These are phyloP conservation scores for Vigna hirtella DNA, from an alignment of 306 rosid genomes.

Conservation along the genomic window DNA sequence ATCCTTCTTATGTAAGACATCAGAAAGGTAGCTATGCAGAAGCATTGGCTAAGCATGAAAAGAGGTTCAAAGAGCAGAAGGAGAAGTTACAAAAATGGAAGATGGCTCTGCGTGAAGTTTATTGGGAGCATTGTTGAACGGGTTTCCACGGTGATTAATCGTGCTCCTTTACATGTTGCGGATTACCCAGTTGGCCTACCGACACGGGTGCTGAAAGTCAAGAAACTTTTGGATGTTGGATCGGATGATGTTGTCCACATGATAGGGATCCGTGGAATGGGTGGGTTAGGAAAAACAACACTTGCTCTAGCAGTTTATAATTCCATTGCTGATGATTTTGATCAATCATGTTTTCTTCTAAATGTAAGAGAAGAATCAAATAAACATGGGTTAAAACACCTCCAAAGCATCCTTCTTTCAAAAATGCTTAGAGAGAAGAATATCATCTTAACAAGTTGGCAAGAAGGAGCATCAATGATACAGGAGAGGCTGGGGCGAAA, in stretches of 20 bases:
- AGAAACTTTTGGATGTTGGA: neutral
- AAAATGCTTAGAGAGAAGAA: neutral
- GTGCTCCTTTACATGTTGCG: too few relatives aligned
- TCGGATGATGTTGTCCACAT: neutral
- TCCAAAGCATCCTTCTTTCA: too few relatives aligned
- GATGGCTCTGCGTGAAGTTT: neutral
- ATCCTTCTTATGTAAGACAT: too few relatives aligned
- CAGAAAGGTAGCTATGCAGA: neutral
- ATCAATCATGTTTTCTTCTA: too few relatives aligned
- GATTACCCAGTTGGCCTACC: too few relatives aligned
- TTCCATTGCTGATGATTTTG: neutral
- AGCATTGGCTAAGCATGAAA: neutral
- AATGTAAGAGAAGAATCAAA: too few relatives aligned
- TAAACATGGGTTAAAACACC: too few relatives aligned
- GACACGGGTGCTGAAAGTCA: neutral
- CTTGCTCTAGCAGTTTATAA: neutral
- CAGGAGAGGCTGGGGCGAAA: neutral
- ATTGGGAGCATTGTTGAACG: too few relatives aligned
- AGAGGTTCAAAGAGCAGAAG: neutral
- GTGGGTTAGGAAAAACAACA: constrained; percentile 25
- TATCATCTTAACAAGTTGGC: accelerated
- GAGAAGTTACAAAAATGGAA: neutral
- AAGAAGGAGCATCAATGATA: neutral
- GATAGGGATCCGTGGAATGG: constrained; percentile 44
- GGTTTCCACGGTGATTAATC: too few relatives aligned